phyloP scores from a whole-genome alignment of 2,329 filamentous ascomycete genomes.

The Trichoderma polysporum region DNA sequence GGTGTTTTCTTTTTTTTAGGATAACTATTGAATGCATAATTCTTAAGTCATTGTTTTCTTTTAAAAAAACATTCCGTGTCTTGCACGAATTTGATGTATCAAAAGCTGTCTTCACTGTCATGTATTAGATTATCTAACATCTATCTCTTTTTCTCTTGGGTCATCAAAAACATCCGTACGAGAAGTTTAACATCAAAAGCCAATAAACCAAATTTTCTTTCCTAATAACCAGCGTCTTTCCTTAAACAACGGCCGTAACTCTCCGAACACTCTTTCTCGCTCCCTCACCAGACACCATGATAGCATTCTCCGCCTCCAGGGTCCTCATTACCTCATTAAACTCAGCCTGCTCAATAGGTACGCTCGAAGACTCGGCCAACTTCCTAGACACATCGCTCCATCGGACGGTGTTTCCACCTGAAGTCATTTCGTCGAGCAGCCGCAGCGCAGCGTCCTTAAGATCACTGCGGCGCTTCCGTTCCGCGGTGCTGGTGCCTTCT shows the following conservation, averaged over 20 bases:
- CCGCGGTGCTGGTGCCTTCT: constrained; percentile 88
- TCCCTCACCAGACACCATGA: constrained; percentile 82
- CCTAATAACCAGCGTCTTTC: not conserved
- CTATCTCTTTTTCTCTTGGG: not conserved
- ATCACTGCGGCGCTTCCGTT: constrained; percentile 78
- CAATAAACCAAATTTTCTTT: not conserved
- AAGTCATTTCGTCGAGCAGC: constrained; percentile 77
- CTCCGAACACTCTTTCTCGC: constrained; percentile 77
- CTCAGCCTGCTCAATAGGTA: constrained; percentile 73
- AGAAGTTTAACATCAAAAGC: not conserved
- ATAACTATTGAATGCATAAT: not conserved
- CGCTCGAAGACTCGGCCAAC: constrained; percentile 68
- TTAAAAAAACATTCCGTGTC: not conserved
- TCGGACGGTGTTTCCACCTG: constrained; percentile 65
- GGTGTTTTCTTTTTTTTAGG: not conserved
- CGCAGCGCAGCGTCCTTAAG: constrained; percentile 75
- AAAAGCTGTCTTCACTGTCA: not conserved
- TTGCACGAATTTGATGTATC: not conserved
- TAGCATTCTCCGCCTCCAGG: constrained; percentile 79
- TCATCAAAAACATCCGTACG: not conserved
- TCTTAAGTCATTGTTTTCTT: not conserved
- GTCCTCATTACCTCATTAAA: constrained; percentile 78
- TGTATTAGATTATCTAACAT: constrained; percentile 8
- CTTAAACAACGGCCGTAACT: constrained; percentile 54
- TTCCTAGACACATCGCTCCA: constrained; percentile 75